Evolutionary conservation across 768 basidiomycete genomes (phyloP).

Genomic region (Collybiopsis luxurians): DNA sequence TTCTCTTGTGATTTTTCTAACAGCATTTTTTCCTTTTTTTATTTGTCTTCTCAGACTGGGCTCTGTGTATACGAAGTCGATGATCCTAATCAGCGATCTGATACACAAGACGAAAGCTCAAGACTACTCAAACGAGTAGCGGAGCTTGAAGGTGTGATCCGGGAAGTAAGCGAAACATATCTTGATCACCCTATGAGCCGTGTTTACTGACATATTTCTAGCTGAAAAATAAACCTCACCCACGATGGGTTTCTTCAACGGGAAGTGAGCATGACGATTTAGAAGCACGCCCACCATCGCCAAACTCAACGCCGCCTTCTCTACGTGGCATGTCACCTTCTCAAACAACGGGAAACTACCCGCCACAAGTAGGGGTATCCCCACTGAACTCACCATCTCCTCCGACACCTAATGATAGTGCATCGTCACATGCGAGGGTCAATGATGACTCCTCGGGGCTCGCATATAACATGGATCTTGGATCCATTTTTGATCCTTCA

Average conservation of each 20-base stretch:
- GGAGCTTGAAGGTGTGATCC: slow-evolving; percentile 80
- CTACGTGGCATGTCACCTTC: slow-evolving; percentile 11
- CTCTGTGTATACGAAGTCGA: slow-evolving; percentile 85
- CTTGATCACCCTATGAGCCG: neutral
- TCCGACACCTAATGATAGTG: neutral
- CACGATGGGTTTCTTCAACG: slow-evolving; percentile 46
- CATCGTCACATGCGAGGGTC: neutral
- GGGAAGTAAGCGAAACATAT: slow-evolving; percentile 48
- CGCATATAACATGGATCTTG: neutral
- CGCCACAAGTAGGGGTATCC: neutral
- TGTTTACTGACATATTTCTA: slow-evolving; percentile 21
- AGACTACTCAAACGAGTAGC: slow-evolving; percentile 73
- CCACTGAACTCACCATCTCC: neutral
- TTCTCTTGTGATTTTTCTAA: neutral
- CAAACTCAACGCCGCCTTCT: slow-evolving; percentile 19
- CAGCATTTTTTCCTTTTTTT: neutral
- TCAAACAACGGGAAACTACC: no score
- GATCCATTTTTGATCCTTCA: neutral
- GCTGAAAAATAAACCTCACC: slow-evolving; percentile 74
- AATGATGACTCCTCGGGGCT: neutral
- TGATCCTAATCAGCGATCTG: slow-evolving; percentile 59
- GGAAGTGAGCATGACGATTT: neutral
- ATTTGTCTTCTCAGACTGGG: slow-evolving; percentile 57
- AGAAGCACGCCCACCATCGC: slow-evolving; percentile 1
- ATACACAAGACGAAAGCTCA: slow-evolving; percentile 58